These are phyloP conservation scores for Conticribra guillardii DNA, from an alignment of 108 stramenopile genomes.

Conservation along the genomic window DNA sequence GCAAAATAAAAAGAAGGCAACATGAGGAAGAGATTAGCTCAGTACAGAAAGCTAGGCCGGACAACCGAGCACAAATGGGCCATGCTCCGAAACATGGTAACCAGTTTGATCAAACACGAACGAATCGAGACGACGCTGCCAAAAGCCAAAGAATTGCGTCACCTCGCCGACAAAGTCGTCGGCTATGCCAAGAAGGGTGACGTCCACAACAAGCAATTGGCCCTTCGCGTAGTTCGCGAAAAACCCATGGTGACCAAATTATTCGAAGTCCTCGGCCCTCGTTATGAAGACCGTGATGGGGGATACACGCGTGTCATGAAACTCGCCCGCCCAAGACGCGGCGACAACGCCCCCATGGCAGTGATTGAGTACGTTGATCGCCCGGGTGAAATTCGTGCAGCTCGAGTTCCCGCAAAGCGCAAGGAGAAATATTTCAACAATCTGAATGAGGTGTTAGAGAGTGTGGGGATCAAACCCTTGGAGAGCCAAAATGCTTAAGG, in stretches of 20 bases:
- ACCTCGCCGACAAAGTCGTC: conserved; percentile 93
- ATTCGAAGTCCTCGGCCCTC: conserved; percentile 95
- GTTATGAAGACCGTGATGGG: conserved; percentile 90
- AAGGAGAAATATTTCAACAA: conserved; percentile 45
- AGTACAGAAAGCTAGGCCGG: conserved; percentile 81
- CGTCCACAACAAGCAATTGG: conserved; percentile 52
- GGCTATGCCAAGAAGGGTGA: conserved; percentile 64
- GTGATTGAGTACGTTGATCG: conserved; percentile 99
- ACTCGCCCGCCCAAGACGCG: conserved; percentile 74
- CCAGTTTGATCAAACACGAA: conserved; percentile 96
- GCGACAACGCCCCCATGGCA: conserved; percentile 98
- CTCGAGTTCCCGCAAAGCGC: conserved; percentile 73
- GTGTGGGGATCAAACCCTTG: conserved; percentile 48
- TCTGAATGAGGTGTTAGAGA: conserved; percentile 44
- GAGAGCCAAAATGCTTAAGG: too few species aligned
- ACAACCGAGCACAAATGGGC: conserved; percentile 86
- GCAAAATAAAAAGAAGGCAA: background rate
- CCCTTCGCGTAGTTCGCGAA: conserved; percentile 70
- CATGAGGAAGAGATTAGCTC: conserved; percentile 84
- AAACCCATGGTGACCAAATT: conserved; percentile 84
- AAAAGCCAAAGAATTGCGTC: conserved; percentile 94
- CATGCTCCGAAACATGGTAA: conserved; percentile 92
- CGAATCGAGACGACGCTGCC: conserved; percentile 97
- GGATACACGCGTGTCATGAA: conserved; percentile 98
- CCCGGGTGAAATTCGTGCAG: conserved; percentile 90